phyloP scores from a whole-genome alignment of 305 asterid genomes.

The Stenogyne calaminthoides region DNA sequence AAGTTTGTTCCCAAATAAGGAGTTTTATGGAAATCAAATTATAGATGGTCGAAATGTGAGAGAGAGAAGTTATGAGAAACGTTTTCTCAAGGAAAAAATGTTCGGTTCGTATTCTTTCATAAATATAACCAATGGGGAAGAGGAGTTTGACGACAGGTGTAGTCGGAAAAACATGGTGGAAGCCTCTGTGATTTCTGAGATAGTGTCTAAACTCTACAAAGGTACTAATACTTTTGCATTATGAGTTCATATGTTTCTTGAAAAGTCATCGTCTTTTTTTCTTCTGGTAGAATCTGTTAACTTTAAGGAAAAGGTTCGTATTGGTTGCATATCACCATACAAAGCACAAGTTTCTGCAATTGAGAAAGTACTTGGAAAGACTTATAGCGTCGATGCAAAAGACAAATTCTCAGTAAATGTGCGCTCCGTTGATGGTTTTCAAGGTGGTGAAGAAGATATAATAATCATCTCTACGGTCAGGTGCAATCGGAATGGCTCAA shows the following conservation, averaged over 20 bases:
- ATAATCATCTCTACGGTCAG: conserved; percentile 77
- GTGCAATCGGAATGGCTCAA: conserved; percentile 54
- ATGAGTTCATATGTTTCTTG: too few relatives aligned
- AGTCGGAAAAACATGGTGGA: conserved; percentile 62
- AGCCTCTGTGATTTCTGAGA: conserved; percentile 53
- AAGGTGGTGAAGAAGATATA: conserved; percentile 86
- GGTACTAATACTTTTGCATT: conserved; percentile 32
- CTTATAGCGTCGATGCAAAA: conserved; percentile 48
- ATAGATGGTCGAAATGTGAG: conserved; percentile 59
- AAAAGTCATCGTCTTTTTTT: too few relatives aligned
- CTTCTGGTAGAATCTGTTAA: conserved; percentile 37
- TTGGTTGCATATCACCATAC: conserved; percentile 84
- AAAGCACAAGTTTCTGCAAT: conserved; percentile 74
- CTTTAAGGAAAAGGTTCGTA: conserved; percentile 44
- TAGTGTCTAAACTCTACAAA: conserved; percentile 55
- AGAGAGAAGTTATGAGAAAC: conserved; percentile 31
- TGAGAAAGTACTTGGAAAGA: conserved; percentile 50
- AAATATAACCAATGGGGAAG: conserved; percentile 50
- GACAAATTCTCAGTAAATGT: conserved; percentile 63
- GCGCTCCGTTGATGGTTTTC: conserved; percentile 76
- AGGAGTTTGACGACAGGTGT: conserved; percentile 39
- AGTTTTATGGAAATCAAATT: conserved; percentile 53
- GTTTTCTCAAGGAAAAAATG: conserved; percentile 44
- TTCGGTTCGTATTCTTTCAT: conserved; percentile 75
- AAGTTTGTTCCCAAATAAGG: conserved; percentile 67